A percentile compares a stretch with the other conserved stretches of the same genome.
These are phyloP conservation scores for Kuraishia capsulata DNA, from an alignment of 805 yeast species.

Conservation along the genomic window DNA sequence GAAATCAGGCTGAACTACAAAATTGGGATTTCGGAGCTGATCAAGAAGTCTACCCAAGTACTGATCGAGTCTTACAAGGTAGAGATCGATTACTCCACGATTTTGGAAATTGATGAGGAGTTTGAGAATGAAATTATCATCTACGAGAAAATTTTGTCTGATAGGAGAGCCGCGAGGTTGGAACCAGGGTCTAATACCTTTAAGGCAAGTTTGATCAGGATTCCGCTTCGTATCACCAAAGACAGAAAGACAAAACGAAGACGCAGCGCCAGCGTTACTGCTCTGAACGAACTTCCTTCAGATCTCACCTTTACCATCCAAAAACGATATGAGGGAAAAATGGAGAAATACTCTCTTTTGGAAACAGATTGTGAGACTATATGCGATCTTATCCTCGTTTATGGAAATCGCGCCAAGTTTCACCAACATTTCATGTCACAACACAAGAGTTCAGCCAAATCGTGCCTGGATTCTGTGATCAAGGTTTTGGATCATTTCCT, in stretches of 20 bases:
- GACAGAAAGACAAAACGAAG: constrained; percentile 5
- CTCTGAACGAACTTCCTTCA: constrained; percentile 18
- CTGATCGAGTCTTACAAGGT: constrained; percentile 42
- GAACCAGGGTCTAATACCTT: background rate
- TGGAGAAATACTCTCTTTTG: constrained; percentile 16
- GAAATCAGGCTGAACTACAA: constrained; percentile 28
- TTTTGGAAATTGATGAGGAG: constrained; percentile 27
- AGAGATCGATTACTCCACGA: constrained; percentile 30
- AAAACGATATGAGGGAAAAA: constrained; percentile 16
- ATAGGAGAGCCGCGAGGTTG: constrained; percentile 15
- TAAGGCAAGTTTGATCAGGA: background rate
- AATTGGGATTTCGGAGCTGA: constrained; percentile 39
- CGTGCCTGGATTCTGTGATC: constrained; percentile 26
- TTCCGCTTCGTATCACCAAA: constrained; percentile 12
- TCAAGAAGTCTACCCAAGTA: constrained; percentile 37
- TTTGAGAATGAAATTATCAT: constrained; percentile 32
- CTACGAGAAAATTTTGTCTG: constrained; percentile 23
- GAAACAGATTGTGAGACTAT: constrained; percentile 26
- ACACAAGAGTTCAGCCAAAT: constrained; percentile 24
- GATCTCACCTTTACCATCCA: constrained; percentile 20
- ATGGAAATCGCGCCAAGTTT: constrained; percentile 41
- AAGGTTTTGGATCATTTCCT: constrained; percentile 27
- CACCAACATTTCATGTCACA: constrained; percentile 40
- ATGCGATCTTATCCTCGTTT: constrained; percentile 35
- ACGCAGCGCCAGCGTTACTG: background rate